Conservation (phyloP, 805 yeast genomes). For the Saccharomycopsis sp. region DNA sequence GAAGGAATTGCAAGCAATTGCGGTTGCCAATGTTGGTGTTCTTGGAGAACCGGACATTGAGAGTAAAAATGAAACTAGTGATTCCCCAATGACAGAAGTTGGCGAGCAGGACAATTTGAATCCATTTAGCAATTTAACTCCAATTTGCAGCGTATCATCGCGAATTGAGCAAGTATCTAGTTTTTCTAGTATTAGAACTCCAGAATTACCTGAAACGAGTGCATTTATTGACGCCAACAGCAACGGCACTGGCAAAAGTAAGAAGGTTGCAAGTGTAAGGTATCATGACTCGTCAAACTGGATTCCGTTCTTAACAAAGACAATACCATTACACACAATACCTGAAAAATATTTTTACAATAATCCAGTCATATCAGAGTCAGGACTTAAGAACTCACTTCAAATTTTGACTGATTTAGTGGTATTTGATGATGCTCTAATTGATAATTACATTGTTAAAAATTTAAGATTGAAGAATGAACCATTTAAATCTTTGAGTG, state of each 20-base stretch:
- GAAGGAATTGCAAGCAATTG: not conserved
- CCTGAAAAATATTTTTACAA: constrained; percentile 45
- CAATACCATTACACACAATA: constrained; percentile 54
- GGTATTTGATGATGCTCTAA: constrained; percentile 13
- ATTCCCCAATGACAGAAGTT: too few relatives aligned
- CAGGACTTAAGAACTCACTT: constrained; percentile 23
- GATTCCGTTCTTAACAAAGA: constrained; percentile 59
- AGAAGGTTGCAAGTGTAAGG: constrained; percentile 6
- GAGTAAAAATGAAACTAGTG: not conserved
- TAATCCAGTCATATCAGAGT: constrained; percentile 28
- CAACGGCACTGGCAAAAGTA: constrained; percentile 14
- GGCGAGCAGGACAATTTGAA: not conserved
- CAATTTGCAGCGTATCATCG: not conserved
- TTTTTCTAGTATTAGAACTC: constrained; percentile 13
- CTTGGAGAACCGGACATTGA: not conserved
- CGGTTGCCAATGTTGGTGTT: not conserved
- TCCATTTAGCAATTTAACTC: not conserved
- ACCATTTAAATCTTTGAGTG: constrained; percentile 14
- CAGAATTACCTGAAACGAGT: constrained; percentile 14
- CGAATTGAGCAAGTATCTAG: not conserved
- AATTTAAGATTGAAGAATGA: constrained; percentile 11
- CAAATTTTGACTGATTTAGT: constrained; percentile 26
- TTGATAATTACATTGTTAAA: constrained; percentile 10
- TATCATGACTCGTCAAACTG: constrained; percentile 42
- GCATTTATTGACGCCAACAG: constrained; percentile 4